Evolutionary conservation across 371 early-diverging fungal species (phyloP).

Genomic region (Circinella minor): DNA sequence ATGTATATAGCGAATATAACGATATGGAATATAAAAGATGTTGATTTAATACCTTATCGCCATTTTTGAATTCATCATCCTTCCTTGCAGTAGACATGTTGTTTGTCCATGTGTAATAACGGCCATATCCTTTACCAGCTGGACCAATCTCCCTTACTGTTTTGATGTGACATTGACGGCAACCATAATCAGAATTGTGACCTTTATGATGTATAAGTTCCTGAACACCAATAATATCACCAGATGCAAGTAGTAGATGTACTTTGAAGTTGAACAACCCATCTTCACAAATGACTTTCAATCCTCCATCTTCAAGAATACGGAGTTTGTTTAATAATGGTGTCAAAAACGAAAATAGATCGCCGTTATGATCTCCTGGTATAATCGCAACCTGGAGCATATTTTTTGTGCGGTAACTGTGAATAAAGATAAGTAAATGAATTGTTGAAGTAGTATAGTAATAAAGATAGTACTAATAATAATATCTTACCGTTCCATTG

Average conservation of each 20-base stretch:
- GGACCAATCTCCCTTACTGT: not conserved
- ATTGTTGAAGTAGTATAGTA: no score
- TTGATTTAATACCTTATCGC: no score
- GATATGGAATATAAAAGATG: no score
- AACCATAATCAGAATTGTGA: not conserved
- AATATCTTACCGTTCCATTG: no score
- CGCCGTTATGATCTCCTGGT: not conserved
- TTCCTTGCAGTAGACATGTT: not conserved
- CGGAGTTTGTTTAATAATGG: conserved; percentile 1
- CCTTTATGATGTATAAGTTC: conserved; percentile 1
- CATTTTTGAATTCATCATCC: not conserved
- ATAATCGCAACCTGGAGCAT: conserved; percentile 12
- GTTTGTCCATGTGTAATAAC: not conserved
- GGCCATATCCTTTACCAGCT: conserved; percentile 6
- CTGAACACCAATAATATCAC: no score
- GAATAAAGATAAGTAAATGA: no score
- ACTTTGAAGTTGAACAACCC: no score
- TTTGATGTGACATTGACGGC: not conserved
- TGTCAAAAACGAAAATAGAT: not conserved
- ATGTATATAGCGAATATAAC: no score
- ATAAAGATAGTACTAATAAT: no score
- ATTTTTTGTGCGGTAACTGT: no score
- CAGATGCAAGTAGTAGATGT: no score
- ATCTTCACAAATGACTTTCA: conserved; percentile 8
- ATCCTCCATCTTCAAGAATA: not conserved